Conservation (phyloP, 2,329 filamentous ascomycete species). For the Chlorencoelia australis region DNA sequence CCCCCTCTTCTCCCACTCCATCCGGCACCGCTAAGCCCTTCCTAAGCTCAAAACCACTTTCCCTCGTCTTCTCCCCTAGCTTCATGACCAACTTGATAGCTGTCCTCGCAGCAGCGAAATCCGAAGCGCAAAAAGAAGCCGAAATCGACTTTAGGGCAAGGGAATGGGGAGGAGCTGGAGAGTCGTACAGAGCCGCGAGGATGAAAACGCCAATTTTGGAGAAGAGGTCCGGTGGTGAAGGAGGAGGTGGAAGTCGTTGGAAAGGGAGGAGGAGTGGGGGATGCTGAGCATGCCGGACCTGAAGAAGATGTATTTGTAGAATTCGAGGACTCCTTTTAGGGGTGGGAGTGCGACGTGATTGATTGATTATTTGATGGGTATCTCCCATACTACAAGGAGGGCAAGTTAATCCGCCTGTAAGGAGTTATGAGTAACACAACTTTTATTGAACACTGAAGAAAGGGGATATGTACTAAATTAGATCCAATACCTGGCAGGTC, state of each 20-base stretch:
- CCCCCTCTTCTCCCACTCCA: too few species aligned
- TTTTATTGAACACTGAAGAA: too few species aligned
- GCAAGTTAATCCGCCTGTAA: constrained; percentile 3
- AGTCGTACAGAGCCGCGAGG: constrained; percentile 5
- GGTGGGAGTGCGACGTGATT: neutral
- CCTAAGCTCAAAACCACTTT: too few species aligned
- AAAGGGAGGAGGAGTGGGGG: too few species aligned
- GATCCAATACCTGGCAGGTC: constrained; percentile 6
- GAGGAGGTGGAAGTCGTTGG: too few species aligned
- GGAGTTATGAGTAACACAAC: too few species aligned
- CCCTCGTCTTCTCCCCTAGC: constrained; percentile 4
- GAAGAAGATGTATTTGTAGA: constrained; percentile 7
- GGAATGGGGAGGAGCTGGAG: neutral
- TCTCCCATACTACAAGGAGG: constrained; percentile 6
- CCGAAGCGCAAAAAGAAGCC: constrained; percentile 4
- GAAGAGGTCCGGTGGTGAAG: neutral
- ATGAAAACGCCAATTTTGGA: constrained; percentile 6
- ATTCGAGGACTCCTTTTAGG: constrained; percentile 1
- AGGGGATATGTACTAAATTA: neutral
- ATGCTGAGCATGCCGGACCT: constrained; percentile 3
- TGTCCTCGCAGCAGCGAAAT: neutral
- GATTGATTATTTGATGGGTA: constrained; percentile 3
- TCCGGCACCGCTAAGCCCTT: too few species aligned
- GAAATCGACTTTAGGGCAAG: constrained; percentile 6
- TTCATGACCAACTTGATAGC: constrained; percentile 6